Base-by-base conservation (phyloP, 768 basidiomycete genomes). In the Mrakia hoshinonis region DNA sequence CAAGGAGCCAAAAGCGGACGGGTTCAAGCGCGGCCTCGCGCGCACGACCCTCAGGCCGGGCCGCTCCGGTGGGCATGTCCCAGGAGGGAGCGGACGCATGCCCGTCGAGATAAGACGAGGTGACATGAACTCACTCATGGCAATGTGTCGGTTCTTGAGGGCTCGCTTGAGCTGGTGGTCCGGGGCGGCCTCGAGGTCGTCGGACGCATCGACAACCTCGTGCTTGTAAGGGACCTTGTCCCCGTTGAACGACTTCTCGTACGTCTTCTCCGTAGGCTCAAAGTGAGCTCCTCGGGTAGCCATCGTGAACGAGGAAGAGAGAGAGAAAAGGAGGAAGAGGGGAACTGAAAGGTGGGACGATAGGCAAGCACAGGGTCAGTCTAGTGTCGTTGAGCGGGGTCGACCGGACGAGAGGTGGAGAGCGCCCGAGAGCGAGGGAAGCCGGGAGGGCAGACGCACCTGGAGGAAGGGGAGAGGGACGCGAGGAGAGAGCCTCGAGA, bases 71-170 rank as follows among this genome's bases (percentile, higher is more conserved):
- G 38, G 13, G 15, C 22, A 49, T 24, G 15, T 34, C 24, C 31
- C 9, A 26, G n/a, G n/a, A n/a, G n/a, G n/a, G n/a, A n/a, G n/a
- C n/a, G n/a, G n/a, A n/a, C n/a, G n/a, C n/a, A n/a, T n/a, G n/a
- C n/a, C n/a, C n/a, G n/a, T n/a, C n/a, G n/a, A n/a, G n/a, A n/a
- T n/a, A n/a, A n/a, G n/a, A n/a, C n/a, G n/a, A n/a, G 15, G 43
- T 43, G 43, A 39, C 0, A 5, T 13, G 4, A 9, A 66, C 64
- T 66, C 64, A 66, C 64, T 72, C 70, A 72, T 72, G 15, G 70
- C 68, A 61, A 69, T 69, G 58, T 69, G 68, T 62, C 68, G 39
- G 47, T 58, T 29, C 65, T 72, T 34, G 3, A 67, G 36, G 1
- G 47, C 34, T 39, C 66, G 66, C 51, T 67, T 67, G 51, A 67